Base-by-base conservation (phyloP, 1,284 basidiomycete species). In the Jaminaea rosea region DNA sequence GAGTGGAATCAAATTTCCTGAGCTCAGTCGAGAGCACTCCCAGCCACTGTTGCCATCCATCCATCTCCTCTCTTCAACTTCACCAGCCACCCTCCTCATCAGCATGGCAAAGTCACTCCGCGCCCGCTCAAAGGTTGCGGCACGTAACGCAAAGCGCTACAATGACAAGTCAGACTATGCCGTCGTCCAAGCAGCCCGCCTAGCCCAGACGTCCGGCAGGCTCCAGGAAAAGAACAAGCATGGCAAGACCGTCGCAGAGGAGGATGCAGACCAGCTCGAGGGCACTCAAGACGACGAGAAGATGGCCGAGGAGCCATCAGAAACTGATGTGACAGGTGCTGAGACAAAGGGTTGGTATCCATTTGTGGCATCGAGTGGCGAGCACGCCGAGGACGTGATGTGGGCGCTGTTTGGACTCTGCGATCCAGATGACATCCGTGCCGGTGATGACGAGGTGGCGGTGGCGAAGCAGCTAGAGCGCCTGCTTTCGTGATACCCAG, bases 101-200 rank as follows among this genome's bases (percentile, higher is more conserved):
- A 72, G 62, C 37, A 93, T 96, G 92, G 91, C 88, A 53, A 97
- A 96, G 79, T 91, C 88, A 37, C 82, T 86, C 47, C 82, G 91
- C 70, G 88, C 88, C 17, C 93, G 91, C 78, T 80, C 82, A 58
- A 94, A 94, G 77, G 84, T 89, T 48, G 79, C 83, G 28, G 87
- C 84, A 71, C 83, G 92, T 58, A 80, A 84, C 13, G 85, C 86
- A 69, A 96, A 94, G 77, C 84, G 93, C 56, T 80, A 83, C 70
- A 79, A 83, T 49, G 83, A 62, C 26, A 67, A 67, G 49, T 65
- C 85, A 46, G 83, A 87, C 60, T 96, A 90, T 74, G 87, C 88
- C 49, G 87, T 84, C 1, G 80, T 83, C 1, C 85, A 90, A 60
- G 88, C 91, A 11, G 87, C 87, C 24, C 84, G 92, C 32, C 78